Percentiles rank a stretch among this genome's conserved stretches.
phyloP scores from a whole-genome alignment of 345 rosid genomes.

The Mercurialis annua region DNA sequence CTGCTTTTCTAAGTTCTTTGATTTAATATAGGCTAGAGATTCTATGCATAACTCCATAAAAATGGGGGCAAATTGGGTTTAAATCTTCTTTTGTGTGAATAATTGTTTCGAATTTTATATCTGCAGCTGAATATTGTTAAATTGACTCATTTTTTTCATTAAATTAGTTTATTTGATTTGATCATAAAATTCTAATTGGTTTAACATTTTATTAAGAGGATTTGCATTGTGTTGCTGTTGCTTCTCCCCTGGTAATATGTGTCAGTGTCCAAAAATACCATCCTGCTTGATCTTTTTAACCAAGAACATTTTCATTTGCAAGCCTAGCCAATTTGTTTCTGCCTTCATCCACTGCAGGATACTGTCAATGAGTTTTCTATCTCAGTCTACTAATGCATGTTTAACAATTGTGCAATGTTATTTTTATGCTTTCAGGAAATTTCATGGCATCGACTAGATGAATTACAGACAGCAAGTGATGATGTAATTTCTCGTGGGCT shows the following conservation, averaged over 20 bases:
- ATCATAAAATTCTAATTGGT: background rate
- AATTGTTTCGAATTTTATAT: background rate
- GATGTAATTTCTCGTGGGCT: constrained; percentile 83
- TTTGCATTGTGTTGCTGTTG: background rate
- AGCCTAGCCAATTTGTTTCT: background rate
- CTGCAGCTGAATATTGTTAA: background rate
- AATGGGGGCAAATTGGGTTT: background rate
- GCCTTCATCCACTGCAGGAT: background rate
- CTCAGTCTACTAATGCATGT: background rate
- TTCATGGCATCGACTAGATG: constrained; percentile 89
- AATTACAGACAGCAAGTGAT: constrained; percentile 68
- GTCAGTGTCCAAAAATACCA: background rate
- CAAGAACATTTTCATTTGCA: background rate
- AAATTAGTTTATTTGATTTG: background rate
- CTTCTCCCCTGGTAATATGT: background rate
- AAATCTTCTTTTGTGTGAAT: background rate
- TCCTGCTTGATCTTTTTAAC: background rate
- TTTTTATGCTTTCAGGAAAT: constrained; percentile 58
- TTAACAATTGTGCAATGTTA: background rate
- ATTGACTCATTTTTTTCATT: background rate
- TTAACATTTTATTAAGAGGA: too few relatives aligned
- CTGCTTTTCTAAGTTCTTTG: background rate
- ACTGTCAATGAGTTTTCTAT: background rate
- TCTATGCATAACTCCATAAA: background rate
- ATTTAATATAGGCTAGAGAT: background rate